Evolutionary conservation across 2,329 filamentous ascomycete genomes (phyloP).

Genomic region (Magnaporthiopsis rhizophila): DNA sequence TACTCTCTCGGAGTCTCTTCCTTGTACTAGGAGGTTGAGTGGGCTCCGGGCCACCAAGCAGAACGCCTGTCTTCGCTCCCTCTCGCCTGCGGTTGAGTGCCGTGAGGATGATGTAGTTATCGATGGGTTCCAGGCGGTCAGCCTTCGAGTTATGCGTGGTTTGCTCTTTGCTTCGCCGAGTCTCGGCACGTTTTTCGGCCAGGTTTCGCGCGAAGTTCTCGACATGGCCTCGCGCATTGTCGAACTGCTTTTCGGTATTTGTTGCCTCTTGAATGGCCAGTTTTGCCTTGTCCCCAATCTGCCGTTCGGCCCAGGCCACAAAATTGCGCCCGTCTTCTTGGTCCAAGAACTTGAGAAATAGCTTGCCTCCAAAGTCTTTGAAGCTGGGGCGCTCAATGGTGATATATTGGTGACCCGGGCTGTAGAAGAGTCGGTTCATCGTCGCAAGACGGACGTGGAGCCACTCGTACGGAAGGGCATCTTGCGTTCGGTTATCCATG

Average conservation of each 20-base stretch:
- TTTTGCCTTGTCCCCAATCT: not conserved
- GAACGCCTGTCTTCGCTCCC: not conserved
- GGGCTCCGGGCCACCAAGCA: too few species aligned
- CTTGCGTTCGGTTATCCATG: not conserved
- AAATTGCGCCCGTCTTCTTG: constrained; percentile 6
- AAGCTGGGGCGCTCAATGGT: not conserved
- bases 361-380: not conserved
- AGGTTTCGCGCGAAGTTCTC: not conserved
- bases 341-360: constrained; percentile 9
- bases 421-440: not conserved
- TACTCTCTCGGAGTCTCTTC: not conserved
- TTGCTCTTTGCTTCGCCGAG: not conserved
- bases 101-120: not conserved
- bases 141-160: not conserved
- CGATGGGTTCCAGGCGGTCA: too few species aligned
- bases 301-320: constrained; percentile 2
- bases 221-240: not conserved
- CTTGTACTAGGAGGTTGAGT: not conserved
- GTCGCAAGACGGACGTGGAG: constrained; percentile 2
- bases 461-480: constrained; percentile 1
- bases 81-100: not conserved
- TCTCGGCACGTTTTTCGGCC: not conserved
- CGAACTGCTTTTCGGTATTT: not conserved
- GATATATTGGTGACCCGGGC: not conserved
- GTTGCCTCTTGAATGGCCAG: not conserved